These are phyloP conservation scores for Myochromella boudieri DNA, from an alignment of 768 basidiomycete species.

Conservation along the genomic window DNA sequence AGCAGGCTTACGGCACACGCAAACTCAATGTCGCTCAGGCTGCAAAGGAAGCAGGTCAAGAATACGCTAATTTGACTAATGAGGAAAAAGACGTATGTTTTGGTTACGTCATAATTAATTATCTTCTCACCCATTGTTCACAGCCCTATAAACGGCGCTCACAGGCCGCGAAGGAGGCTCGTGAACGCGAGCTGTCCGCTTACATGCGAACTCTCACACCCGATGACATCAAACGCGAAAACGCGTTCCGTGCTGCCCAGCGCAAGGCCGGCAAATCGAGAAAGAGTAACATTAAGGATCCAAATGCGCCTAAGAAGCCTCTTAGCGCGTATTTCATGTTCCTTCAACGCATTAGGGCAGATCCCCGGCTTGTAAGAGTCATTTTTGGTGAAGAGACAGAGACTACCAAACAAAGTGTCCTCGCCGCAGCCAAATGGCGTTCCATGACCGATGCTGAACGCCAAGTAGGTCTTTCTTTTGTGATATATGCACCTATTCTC, in stretches of 20 bases:
- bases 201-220: slow-evolving; percentile 91
- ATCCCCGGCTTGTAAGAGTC: slow-evolving; percentile 68
- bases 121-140: slow-evolving; percentile 19
- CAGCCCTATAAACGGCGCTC: slow-evolving; percentile 89
- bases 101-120: slow-evolving; percentile 29
- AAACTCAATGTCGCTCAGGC: slow-evolving; percentile 95
- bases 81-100: slow-evolving; percentile 81
- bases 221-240: slow-evolving; percentile 94
- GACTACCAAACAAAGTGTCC: slow-evolving; percentile 91
- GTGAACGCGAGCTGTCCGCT: slow-evolving; percentile 77
- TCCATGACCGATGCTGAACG: slow-evolving; percentile 92
- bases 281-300: slow-evolving; percentile 94
- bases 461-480: slow-evolving; percentile 54
- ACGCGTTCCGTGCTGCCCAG: slow-evolving; percentile 86
- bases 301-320: slow-evolving; percentile 95
- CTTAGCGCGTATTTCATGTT: slow-evolving; percentile 95
- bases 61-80: slow-evolving; percentile 74
- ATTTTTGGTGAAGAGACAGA: slow-evolving; percentile 91
- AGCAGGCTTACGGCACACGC: slow-evolving; percentile 73
- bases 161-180: slow-evolving; percentile 78
- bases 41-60: slow-evolving; percentile 90
- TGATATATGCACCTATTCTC: slow-evolving; percentile 1
- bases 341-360: slow-evolving; percentile 84
- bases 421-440: slow-evolving; percentile 92
- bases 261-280: slow-evolving; percentile 91